Evolutionary conservation across 2,329 filamentous ascomycete species (phyloP).

Genomic region (Cercospora beticola): DNA sequence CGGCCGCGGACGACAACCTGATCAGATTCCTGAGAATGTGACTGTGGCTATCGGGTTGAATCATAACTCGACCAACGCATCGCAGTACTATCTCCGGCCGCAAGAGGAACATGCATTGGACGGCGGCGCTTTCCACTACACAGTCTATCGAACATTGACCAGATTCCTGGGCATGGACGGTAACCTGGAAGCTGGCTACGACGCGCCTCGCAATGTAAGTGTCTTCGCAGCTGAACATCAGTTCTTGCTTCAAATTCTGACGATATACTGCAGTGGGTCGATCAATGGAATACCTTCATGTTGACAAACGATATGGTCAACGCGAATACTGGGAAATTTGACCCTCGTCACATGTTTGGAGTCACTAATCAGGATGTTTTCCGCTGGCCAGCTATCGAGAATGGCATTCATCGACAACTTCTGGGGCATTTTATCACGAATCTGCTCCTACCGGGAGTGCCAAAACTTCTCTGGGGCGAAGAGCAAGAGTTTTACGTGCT

Average conservation of each 20-base stretch:
- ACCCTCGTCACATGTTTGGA: constrained; percentile 63
- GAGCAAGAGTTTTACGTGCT: constrained; percentile 63
- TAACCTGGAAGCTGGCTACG: constrained; percentile 53
- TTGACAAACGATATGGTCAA: constrained; percentile 60
- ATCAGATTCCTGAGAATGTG: constrained; percentile 50
- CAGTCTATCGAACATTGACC: constrained; percentile 58
- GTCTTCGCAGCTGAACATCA: too few species aligned
- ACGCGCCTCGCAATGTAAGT: constrained; percentile 47
- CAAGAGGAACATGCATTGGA: constrained; percentile 55
- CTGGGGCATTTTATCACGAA: constrained; percentile 59
- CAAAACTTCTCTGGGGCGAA: constrained; percentile 61
- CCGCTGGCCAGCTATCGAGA: constrained; percentile 59
- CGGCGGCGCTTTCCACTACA: constrained; percentile 62
- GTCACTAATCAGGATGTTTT: constrained; percentile 65
- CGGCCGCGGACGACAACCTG: constrained; percentile 59
- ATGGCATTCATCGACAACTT: constrained; percentile 56
- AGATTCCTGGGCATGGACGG: constrained; percentile 60
- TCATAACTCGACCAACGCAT: constrained; percentile 44
- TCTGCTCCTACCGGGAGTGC: constrained; percentile 58
- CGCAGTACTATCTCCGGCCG: constrained; percentile 52
- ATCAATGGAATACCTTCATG: constrained; percentile 57
- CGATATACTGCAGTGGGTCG: constrained; percentile 39
- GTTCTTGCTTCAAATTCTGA: background rate
- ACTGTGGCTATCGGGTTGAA: constrained; percentile 50
- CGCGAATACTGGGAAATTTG: constrained; percentile 58